Base-by-base conservation (phyloP, 2,329 filamentous ascomycete species). In the Ambrosiella beaveri region DNA sequence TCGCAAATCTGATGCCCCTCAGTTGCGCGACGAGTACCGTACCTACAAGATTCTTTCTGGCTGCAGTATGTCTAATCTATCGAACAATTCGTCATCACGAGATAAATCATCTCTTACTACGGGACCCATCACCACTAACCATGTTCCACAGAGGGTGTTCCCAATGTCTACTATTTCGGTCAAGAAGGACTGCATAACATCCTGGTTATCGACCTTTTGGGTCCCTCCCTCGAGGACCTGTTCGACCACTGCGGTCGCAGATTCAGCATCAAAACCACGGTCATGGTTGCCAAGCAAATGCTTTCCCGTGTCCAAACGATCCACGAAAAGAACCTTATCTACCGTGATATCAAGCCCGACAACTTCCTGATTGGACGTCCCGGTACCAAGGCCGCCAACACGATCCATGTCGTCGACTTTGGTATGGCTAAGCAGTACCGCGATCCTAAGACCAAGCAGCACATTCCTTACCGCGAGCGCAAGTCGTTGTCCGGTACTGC, bases 281-380 rank as follows among this genome's bases (percentile, higher is more conserved):
- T 97, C 62, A 96, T 97, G 93, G 90, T 97, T 59, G 91, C 93
- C 50, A 97, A 97, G 75, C 91, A 98, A 71, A 97, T 97, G 93
- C 79, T 96, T 56, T 96, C 90, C 39, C 83, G 91, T 63, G 91
- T 98, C 35, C 91, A 84, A 71, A 83, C 80, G 1, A 97, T 98
- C 64, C 91, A 98, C 76, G 93, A 97, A 74, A 96, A 96, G 80
- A 97, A 97, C 72, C 79, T 97, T 62, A 97, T 98, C 70, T 97
- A 98, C 73, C 85, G 93, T 65, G 93, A 98, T 69, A 97, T 98
- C 77, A 98, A 98, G 72, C 93, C 93, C 59, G 93, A 98, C 75
- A 98, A 98, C 76, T 97, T 98, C 74, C 80, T 98, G 63, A 96
- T 97, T 66, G 93, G 93, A 57, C 84, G 91, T 54, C 89, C 89